Percentiles rank a stretch among this genome's conserved stretches.
Evolutionary conservation across 495 filamentous ascomycete species (phyloP).

Genomic region (Penicillium herquei): DNA sequence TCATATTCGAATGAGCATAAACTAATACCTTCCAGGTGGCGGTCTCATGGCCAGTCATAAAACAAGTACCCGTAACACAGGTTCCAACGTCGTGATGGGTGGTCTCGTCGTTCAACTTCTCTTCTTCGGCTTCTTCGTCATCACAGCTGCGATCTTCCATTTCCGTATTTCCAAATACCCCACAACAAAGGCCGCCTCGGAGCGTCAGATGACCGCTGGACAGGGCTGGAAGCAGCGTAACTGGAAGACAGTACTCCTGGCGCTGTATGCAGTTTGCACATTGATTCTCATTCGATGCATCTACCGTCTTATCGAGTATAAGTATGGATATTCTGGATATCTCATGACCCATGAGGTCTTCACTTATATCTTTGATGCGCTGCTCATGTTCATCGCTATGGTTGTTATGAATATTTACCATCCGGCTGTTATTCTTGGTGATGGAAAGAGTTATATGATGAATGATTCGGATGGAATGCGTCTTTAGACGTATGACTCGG

Average conservation of each 20-base stretch:
- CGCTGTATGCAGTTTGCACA: slow-evolving; percentile 50
- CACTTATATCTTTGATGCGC: slow-evolving; percentile 62
- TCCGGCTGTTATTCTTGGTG: slow-evolving; percentile 26
- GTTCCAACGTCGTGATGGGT: slow-evolving; percentile 44
- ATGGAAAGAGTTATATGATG: slow-evolving; percentile 14
- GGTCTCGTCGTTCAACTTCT: slow-evolving; percentile 44
- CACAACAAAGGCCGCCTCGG: slow-evolving; percentile 13
- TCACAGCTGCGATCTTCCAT: slow-evolving; percentile 38
- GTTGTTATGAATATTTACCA: slow-evolving; percentile 47
- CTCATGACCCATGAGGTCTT: slow-evolving; percentile 55
- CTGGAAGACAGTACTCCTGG: slow-evolving; percentile 52
- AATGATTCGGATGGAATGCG: slow-evolving; percentile 1
- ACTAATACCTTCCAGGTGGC: slow-evolving; percentile 10
- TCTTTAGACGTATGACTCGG: slow-evolving; percentile 8
- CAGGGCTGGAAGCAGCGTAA: slow-evolving; percentile 22
- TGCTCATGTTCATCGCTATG: slow-evolving; percentile 57
- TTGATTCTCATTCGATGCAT: slow-evolving; percentile 62
- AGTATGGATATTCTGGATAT: slow-evolving; percentile 52
- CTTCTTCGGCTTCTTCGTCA: slow-evolving; percentile 47
- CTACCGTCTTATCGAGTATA: slow-evolving; percentile 63
- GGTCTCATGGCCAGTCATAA: slow-evolving; percentile 20
- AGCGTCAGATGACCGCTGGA: slow-evolving; percentile 3
- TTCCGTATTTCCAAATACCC: slow-evolving; percentile 27
- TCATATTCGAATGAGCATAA: neutral
- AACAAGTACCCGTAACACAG: slow-evolving; percentile 15